phyloP scores from a whole-genome alignment of 441 rosid species.

The Gossypium gossypioides region DNA sequence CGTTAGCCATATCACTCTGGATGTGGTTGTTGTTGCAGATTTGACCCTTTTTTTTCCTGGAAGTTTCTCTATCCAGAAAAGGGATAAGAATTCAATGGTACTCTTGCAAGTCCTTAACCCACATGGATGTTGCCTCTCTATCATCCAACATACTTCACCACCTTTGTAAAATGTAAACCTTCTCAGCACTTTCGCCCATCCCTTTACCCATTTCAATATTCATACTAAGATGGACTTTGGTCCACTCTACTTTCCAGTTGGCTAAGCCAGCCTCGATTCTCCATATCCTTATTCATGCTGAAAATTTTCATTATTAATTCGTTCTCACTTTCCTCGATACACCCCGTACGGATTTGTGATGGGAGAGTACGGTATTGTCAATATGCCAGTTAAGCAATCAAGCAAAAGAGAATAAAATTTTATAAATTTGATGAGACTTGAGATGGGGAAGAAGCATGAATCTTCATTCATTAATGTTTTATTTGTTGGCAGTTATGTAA shows the following conservation, averaged over 20 bases:
- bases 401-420: not conserved
- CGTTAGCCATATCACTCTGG: not conserved
- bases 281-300: slow-evolving; percentile 22
- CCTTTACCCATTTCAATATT: slow-evolving; percentile 10
- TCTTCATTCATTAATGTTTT: slow-evolving; percentile 22
- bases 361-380: slow-evolving; percentile 26
- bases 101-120: slow-evolving; percentile 17
- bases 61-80: not conserved
- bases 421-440: slow-evolving; percentile 17
- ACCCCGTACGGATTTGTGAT: slow-evolving; percentile 35
- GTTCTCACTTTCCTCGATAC: slow-evolving; percentile 17
- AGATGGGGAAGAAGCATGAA: slow-evolving; percentile 25
- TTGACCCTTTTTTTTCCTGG: not conserved
- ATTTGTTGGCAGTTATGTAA: too few relatives aligned
- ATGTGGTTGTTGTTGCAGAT: not conserved
- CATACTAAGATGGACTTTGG: slow-evolving; percentile 6
- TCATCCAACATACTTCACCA: slow-evolving; percentile 36
- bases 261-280: not conserved
- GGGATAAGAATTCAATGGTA: too few relatives aligned
- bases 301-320: slow-evolving; percentile 14
- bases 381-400: slow-evolving; percentile 27
- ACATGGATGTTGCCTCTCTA: slow-evolving; percentile 49
- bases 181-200: slow-evolving; percentile 38
- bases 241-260: slow-evolving; percentile 17
- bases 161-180: slow-evolving; percentile 16